phyloP scores from a whole-genome alignment of 148 eudicot species.

The Vaccinium vitisidaea region DNA sequence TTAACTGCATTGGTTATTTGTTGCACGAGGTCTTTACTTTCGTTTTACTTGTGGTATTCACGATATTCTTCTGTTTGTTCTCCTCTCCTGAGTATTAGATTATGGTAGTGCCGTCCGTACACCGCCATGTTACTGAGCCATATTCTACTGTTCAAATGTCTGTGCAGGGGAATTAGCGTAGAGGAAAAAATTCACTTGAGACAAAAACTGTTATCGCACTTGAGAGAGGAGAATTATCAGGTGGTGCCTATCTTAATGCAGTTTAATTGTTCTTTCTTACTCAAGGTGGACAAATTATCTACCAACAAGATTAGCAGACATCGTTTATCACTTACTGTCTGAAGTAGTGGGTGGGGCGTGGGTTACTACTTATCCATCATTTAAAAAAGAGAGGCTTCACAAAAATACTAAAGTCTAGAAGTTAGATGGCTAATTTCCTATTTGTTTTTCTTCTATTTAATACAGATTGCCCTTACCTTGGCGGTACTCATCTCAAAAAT shows the following conservation, averaged over 20 bases:
- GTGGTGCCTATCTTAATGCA: constrained; percentile 26
- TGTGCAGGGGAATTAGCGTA: constrained; percentile 75
- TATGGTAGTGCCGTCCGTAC: not conserved
- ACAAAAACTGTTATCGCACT: constrained; percentile 79
- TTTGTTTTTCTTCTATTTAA: constrained; percentile 16
- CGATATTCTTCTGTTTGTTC: not conserved
- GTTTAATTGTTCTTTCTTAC: constrained; percentile 7
- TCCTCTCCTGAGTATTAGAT: not conserved
- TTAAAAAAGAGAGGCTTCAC: not conserved
- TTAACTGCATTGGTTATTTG: not conserved
- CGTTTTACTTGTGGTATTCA: not conserved
- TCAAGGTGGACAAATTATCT: not conserved
- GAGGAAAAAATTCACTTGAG: constrained; percentile 80
- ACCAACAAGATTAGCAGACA: not conserved
- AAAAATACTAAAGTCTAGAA: not conserved
- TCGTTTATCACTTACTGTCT: not conserved
- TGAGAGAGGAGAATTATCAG: constrained; percentile 97
- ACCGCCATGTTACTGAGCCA: not conserved
- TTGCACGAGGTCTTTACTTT: not conserved
- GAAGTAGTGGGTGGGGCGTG: not conserved
- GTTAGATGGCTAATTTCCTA: constrained; percentile 9
- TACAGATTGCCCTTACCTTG: constrained; percentile 88
- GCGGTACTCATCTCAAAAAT: constrained; percentile 91
- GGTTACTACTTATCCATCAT: not conserved
- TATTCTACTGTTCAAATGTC: constrained; percentile 18